Evolutionary conservation across 1,284 basidiomycete species (phyloP).

Genomic region (Gomphus bonarii): DNA sequence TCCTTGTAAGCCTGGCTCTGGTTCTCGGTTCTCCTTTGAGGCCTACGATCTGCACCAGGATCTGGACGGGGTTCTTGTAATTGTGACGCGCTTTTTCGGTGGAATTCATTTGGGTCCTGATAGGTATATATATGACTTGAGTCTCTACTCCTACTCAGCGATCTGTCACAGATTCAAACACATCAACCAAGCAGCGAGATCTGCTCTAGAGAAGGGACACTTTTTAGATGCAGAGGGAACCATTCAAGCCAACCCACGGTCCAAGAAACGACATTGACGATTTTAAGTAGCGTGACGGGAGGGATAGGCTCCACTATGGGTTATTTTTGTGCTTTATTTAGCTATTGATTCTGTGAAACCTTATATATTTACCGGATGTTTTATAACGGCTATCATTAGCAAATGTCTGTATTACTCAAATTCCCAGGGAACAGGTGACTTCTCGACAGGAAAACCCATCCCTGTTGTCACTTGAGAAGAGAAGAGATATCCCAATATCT

Average conservation of each 20-base stretch:
- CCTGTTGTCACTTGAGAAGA: no score
- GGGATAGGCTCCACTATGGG: no score
- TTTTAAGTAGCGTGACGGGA: neutral
- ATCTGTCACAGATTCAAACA: conserved; percentile 26
- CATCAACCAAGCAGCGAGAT: conserved; percentile 83
- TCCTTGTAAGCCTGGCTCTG: conserved; percentile 45
- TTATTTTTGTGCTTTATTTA: neutral
- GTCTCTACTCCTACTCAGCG: neutral
- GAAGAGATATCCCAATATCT: no score
- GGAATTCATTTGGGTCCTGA: conserved; percentile 79
- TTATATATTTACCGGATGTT: no score
- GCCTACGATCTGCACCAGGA: conserved; percentile 33
- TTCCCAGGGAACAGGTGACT: no score
- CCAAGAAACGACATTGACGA: neutral
- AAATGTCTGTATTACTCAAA: no score
- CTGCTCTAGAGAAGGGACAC: conserved; percentile 75
- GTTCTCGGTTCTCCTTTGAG: neutral
- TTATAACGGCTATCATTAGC: no score
- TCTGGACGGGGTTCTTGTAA: conserved; percentile 71
- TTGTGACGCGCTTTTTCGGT: conserved; percentile 77
- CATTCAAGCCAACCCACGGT: neutral
- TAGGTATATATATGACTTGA: conserved; percentile 41
- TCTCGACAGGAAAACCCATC: no score
- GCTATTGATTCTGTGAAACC: no score
- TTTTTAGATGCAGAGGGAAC: conserved; percentile 41